These are phyloP conservation scores for Paecilomyces niveus DNA, from an alignment of 2,329 filamentous ascomycete species.

Conservation along the genomic window DNA sequence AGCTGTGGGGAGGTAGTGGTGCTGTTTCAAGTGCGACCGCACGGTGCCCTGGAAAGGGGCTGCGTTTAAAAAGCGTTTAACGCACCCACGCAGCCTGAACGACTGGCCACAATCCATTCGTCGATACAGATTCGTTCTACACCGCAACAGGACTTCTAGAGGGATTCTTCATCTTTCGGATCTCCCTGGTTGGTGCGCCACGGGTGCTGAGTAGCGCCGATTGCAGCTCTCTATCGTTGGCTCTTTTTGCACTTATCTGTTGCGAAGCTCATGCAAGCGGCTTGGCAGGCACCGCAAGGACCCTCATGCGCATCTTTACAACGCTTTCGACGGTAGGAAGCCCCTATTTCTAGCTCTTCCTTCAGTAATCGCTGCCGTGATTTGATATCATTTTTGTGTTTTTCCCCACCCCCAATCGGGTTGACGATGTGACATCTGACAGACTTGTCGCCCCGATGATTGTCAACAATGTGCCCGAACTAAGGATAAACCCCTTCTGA, in stretches of 20 bases:
- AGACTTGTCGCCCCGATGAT: too few species aligned
- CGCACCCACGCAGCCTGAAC: slow-evolving; percentile 2
- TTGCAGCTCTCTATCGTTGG: not conserved
- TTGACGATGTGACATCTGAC: too few species aligned
- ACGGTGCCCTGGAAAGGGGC: slow-evolving; percentile 9
- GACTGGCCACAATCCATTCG: not conserved
- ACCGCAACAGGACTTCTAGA: slow-evolving; percentile 1
- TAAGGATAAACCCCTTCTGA: too few species aligned
- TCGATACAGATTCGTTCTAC: slow-evolving; percentile 2
- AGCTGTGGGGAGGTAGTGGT: slow-evolving; percentile 15
- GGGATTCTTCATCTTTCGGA: not conserved
- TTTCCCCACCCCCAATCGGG: too few species aligned
- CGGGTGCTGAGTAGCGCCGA: not conserved
- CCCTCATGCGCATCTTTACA: not conserved
- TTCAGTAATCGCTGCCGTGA: not conserved
- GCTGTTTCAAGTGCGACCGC: slow-evolving; percentile 28
- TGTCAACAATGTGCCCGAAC: not conserved
- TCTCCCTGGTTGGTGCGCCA: not conserved
- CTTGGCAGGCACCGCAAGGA: not conserved
- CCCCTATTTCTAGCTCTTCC: not conserved
- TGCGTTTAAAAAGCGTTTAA: slow-evolving; percentile 4
- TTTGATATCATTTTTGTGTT: not conserved
- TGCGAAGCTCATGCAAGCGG: not conserved
- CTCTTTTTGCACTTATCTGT: not conserved
- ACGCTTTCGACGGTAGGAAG: not conserved